Base-by-base conservation (phyloP, 139 green algal genomes). In the Axilococcus clingmanii region DNA sequence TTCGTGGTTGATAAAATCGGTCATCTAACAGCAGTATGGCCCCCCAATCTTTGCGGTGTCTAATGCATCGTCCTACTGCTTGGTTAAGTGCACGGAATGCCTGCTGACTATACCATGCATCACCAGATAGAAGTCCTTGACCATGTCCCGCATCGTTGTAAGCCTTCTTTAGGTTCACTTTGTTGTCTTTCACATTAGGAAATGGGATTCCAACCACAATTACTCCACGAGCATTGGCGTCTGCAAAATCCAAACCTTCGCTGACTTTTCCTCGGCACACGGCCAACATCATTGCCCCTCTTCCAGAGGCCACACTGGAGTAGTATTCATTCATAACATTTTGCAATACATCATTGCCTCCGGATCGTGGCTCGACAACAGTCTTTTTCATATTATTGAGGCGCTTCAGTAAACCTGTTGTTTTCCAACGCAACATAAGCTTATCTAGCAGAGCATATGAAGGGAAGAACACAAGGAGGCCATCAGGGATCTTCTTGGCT, bases 241-340 rank as follows among this genome's bases (percentile, higher is more conserved):
- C 85, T 4, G 83, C 75, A 73, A 98, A 98, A 66, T 98, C 88
- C 24, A 98, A 83, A 8, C 91, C 91, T 65, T 98, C 91, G 6
- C 79, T 93, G 4, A 87, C 86, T 77, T 97, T 98, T 40, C 90
- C 91, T 3, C 89, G 60, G 69, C 83, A 97, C 12, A 97, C 82
- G 11, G 86, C 91, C 25, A 97, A 57, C 61, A 97, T 80, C 6
- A 96, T 36, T 7, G 52, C 88, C 0, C 91, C 89, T 7, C 47
- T 37, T 30, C 76, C 75, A 7, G 28, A 40, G 11, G 52, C 17
- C 7, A 95, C 69, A 4, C 69, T 70, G 0, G n/a, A 45, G 35
- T 91, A 90, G 68, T 89, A 95, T 1, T 67, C 20, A 12, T 40
- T 32, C 55, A 96, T 84, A 2, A 61, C 57, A 15, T 65, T 42